Evolutionary conservation across 441 rosid genomes (phyloP).

Genomic region (Erodium chrysanthum): DNA sequence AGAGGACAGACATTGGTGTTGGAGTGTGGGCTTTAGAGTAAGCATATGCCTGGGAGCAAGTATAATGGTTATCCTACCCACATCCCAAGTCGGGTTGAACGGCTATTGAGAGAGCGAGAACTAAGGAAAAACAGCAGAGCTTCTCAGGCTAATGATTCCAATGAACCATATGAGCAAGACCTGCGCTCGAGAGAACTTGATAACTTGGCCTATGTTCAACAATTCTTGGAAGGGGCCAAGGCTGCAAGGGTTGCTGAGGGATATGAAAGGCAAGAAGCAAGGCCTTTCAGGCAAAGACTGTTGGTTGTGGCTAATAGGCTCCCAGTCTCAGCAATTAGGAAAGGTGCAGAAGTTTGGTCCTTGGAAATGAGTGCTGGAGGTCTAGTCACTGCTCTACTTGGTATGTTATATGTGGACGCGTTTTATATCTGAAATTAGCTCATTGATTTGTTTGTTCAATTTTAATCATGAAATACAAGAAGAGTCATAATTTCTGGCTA

Average conservation of each 20-base stretch:
- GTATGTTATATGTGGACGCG: not conserved
- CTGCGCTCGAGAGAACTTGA: conserved; percentile 43
- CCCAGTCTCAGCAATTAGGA: conserved; percentile 90
- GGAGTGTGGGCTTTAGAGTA: conserved; percentile 34
- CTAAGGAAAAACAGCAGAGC: conserved; percentile 47
- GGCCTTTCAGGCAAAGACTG: conserved; percentile 72
- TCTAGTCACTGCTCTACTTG: conserved; percentile 77
- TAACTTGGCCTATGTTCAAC: conserved; percentile 44
- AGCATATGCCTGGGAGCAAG: conserved; percentile 95
- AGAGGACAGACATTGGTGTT: conserved; percentile 9
- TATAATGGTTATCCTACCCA: conserved; percentile 52
- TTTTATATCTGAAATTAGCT: not conserved
- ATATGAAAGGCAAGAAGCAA: conserved; percentile 35
- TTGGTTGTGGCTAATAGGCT: conserved; percentile 95
- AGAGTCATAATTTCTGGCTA: conserved; percentile 18
- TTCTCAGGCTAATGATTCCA: conserved; percentile 39
- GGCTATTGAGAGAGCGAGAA: conserved; percentile 72
- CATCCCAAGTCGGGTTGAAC: conserved; percentile 51
- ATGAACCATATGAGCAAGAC: conserved; percentile 45
- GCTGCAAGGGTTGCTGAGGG: conserved; percentile 42
- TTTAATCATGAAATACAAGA: conserved; percentile 23
- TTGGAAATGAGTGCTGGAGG: conserved; percentile 97
- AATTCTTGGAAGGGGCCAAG: conserved; percentile 54
- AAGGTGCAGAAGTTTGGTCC: conserved; percentile 92
- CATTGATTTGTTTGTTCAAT: not conserved